Evolutionary conservation across 2,329 filamentous ascomycete species (phyloP), one percentile per base, ranked within the genome.

Genomic region (Alternaria gaisen): DNA sequence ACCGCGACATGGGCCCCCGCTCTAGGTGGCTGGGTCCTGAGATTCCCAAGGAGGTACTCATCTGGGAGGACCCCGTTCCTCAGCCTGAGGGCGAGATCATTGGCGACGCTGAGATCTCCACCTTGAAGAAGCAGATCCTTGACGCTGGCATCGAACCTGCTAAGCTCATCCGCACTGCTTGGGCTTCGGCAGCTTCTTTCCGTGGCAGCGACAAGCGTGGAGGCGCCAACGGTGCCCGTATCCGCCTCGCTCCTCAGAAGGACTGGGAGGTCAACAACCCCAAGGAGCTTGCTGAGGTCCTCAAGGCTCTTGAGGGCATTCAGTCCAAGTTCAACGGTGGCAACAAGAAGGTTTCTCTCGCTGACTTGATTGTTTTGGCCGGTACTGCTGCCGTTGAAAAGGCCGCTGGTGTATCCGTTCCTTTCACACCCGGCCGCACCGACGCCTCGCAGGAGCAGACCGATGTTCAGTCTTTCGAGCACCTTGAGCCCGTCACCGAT

Each of bases 221-320:
- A 68, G 91, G 91, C 74, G 91, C 91, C 80, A 94, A 94, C 72
- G 91, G 91, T 70, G 91, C 87, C 14, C 91, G 91, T 70, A 91
- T 94, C 71, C 88, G 90, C 34, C 89, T 94, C 11, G 82, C 85
- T 63, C 91, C 91, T 24, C 88, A 91, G 81, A 88, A 87, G 70
- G 82, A 87, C 77, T 94, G 91, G 91, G 80, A 87, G 72, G 85
- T 88, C 75, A 94, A 94, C 86, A 91, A 92, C 83, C 90, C 90
- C 28, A 70, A 83, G 1, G 86, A 90, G 79, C 82, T 93, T 41
- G 79, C 81, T 56, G 81, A 89, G 77, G 87, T 91, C 3, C 82
- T 93, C 38, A 72, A 74, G 26, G 83, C 85, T 0, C 82, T 93
- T 6, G 88, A 92, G 79, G 77, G 77, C 24, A 80, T 94, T 7